phyloP scores from a whole-genome alignment of 805 yeast genomes.

The Ogataea philodendri region DNA sequence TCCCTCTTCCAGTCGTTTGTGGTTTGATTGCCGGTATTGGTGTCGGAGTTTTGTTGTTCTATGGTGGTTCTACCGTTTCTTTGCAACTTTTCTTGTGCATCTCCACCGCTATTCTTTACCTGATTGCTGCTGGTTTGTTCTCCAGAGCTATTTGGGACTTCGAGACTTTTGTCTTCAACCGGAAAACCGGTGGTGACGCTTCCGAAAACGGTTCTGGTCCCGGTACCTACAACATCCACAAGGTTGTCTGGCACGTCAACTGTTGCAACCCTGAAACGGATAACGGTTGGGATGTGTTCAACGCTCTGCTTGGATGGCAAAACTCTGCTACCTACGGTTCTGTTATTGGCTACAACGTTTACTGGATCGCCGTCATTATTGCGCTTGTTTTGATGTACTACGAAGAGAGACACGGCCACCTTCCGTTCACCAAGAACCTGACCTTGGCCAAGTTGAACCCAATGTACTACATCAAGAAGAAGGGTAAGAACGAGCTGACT shows the following conservation, averaged over 20 bases:
- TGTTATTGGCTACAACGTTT: conserved; percentile 80
- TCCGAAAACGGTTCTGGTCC: conserved; percentile 92
- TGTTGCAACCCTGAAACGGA: conserved; percentile 93
- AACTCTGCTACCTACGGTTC: conserved; percentile 94
- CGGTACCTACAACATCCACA: conserved; percentile 82
- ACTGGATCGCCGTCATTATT: conserved; percentile 73
- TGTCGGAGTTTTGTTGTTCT: conserved; percentile 72
- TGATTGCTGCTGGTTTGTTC: conserved; percentile 89
- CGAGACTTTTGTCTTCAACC: conserved; percentile 63
- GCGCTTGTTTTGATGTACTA: conserved; percentile 61
- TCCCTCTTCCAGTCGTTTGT: conserved; percentile 89
- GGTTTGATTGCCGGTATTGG: conserved; percentile 78
- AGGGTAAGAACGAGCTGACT: conserved; percentile 58
- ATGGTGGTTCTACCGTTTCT: conserved; percentile 79
- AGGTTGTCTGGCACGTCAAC: conserved; percentile 92
- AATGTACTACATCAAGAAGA: conserved; percentile 66
- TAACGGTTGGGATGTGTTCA: conserved; percentile 97
- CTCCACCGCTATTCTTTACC: conserved; percentile 85
- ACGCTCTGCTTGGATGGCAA: conserved; percentile 95
- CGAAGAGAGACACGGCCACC: conserved; percentile 82
- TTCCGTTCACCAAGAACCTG: conserved; percentile 60
- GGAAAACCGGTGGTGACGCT: conserved; percentile 88
- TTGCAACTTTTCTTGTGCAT: conserved; percentile 82
- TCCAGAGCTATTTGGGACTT: conserved; percentile 93
- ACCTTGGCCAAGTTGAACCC: conserved; percentile 60